phyloP scores from a whole-genome alignment of 306 rosid species.

The Begonia peltatifolia region DNA sequence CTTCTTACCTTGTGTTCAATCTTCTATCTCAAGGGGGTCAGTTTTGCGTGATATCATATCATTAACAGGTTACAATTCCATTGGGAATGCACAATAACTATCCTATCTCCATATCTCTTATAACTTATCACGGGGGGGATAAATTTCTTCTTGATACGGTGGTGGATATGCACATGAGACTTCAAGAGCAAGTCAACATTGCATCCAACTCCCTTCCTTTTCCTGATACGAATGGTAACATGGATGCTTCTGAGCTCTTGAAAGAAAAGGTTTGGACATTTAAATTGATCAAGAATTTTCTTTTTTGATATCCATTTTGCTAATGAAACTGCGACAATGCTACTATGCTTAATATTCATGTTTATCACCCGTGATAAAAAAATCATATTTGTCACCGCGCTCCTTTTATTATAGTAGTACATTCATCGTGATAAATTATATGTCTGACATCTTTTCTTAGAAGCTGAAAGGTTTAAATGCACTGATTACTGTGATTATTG shows the following conservation, averaged over 20 bases:
- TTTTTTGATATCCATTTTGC: too few relatives aligned
- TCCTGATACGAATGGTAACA: constrained; percentile 40
- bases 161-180: constrained; percentile 53
- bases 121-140: constrained; percentile 58
- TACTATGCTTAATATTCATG: too few relatives aligned
- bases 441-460: too few relatives aligned
- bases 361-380: too few relatives aligned
- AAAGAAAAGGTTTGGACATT: constrained; percentile 54
- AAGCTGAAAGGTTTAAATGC: too few relatives aligned
- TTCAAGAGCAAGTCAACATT: constrained; percentile 41
- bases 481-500: too few relatives aligned
- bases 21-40: constrained; percentile 4
- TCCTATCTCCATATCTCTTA: constrained; percentile 60
- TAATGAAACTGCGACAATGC: too few relatives aligned
- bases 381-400: too few relatives aligned
- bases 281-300: too few relatives aligned
- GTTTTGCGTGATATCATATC: constrained; percentile 5
- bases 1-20: constrained; percentile 8
- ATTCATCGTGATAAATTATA: too few relatives aligned
- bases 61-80: constrained; percentile 59
- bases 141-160: constrained; percentile 81
- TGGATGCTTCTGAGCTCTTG: constrained; percentile 65
- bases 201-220: constrained; percentile 27
- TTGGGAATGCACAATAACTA: constrained; percentile 42
- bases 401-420: too few relatives aligned